These are phyloP conservation scores for Ricinus communis DNA, from an alignment of 345 rosid species.

Conservation along the genomic window DNA sequence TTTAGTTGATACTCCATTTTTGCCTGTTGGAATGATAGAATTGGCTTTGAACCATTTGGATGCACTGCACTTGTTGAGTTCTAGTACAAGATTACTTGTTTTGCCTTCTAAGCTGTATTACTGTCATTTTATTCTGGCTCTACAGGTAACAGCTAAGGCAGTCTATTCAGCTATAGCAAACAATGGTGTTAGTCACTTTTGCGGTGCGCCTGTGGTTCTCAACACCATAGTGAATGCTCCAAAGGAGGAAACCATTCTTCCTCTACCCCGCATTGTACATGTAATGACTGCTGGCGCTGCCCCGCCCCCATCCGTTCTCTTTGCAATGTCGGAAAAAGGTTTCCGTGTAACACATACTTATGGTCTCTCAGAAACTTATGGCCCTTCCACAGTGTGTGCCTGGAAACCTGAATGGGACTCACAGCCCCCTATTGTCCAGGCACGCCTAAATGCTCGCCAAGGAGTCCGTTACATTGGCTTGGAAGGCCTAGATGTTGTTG, in stretches of 20 bases:
- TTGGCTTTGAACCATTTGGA: neutral
- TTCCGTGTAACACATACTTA: slow-evolving; percentile 82
- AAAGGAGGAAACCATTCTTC: slow-evolving; percentile 68
- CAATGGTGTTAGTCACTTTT: slow-evolving; percentile 72
- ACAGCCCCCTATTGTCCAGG: slow-evolving; percentile 62
- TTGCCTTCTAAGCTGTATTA: neutral
- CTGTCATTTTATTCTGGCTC: neutral
- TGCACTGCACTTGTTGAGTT: neutral
- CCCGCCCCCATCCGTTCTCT: slow-evolving; percentile 79
- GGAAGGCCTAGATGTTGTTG: slow-evolving; percentile 73
- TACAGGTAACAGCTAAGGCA: slow-evolving; percentile 79
- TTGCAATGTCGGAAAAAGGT: slow-evolving; percentile 67
- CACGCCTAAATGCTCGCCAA: slow-evolving; percentile 88
- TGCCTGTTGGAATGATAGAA: neutral
- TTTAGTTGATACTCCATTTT: neutral
- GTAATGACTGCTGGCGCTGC: slow-evolving; percentile 95
- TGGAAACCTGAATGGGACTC: slow-evolving; percentile 96
- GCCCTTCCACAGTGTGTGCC: slow-evolving; percentile 81
- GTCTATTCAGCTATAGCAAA: slow-evolving; percentile 76
- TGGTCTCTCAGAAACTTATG: slow-evolving; percentile 90
- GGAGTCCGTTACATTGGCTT: slow-evolving; percentile 70
- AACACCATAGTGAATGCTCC: slow-evolving; percentile 76
- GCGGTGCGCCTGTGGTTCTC: slow-evolving; percentile 94
- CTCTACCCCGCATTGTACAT: slow-evolving; percentile 72
- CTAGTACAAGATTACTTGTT: neutral